Base-by-base conservation (phyloP, 805 yeast species). In the Danielia reshetovae region DNA sequence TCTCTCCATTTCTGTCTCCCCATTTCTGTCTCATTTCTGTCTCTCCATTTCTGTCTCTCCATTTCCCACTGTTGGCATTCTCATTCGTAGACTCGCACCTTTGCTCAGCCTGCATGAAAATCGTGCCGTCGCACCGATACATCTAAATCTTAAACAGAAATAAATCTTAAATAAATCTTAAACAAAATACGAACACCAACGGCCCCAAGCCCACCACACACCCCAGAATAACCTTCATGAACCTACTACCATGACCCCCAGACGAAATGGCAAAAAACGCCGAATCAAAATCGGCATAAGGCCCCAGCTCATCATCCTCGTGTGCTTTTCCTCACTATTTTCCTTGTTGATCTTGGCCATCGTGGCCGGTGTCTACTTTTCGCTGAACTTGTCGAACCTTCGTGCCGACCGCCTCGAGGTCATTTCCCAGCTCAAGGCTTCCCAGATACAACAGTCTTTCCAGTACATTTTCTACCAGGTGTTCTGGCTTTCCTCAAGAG, bases 361-460 rank as follows among this genome's bases (percentile, higher is more conserved):
- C 14, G 87, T 83, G 16, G 76, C 86, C 7, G 93, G 68, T 32
- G 74, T 82, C 3, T 85, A 85, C 56, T 85, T 83, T 55, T 75
- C 85, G 4, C 57, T 65, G 14, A 81, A 77, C 42, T 75, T 81
- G 39, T 72, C 77, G 19, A 59, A 71, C 30, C 58, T 84, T 28
- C 68, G 94, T 48, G 76, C 80, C 1, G 88, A 85, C 42, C 72
- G 88, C 37, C 62, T 88, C 17, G 75, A 75, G 48, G 85, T 85
- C 28, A 84, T 87, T 14, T 84, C 95, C 2, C 84, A 84, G 55
- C 64, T 88, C 36, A 87, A 86, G 56, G 77, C 90, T 0, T 74
- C 89, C 0, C 96, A 88, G 56, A 65, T 87, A 14, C 72, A 71
- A 35, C 96, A 86, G 58, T 73, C 77, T 26, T 62, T 85, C 38